Evolutionary conservation across 192 early-diverging fungal genomes (phyloP), one percentile per base, ranked within the genome.

Genomic region (Coemansia sp.): DNA sequence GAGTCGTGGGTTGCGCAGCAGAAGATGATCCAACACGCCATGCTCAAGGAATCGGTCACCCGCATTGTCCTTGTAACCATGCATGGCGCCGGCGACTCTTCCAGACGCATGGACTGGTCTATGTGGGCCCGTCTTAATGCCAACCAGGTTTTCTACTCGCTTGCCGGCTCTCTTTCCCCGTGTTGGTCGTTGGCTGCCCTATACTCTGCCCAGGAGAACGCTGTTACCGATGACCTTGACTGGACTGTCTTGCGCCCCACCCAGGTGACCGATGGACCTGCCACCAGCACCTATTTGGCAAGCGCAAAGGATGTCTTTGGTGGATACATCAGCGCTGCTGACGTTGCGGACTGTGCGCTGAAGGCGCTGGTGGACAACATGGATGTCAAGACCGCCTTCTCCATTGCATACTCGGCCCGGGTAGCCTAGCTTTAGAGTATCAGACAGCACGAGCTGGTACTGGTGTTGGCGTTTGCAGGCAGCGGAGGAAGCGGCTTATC

Each of bases 311-410:
- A 77, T 44, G 57, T 77, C 1, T 77, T 67, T 56, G 74, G 74
- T n/a, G 74, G 74, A 0, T 63, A 62, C 29, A 71, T 77, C 15
- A 59, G 60, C 23, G 38, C 23, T 1, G 64, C 64, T 0, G 74
- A 77, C 37, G 74, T 77, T 3, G 68, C 58, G 2, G 65, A 77
- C 36, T 77, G 74, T 29, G 62, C 65, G 0, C 52, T 77, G 1
- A 70, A 77, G 44, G 74, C 74, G 0, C 56, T 77, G 27, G 68
- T 71, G 14, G 59, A 71, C 29, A 48, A 64, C 15, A 77, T 77
- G 74, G 74, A 77, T 33, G 31, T 64, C 52, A 61, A 57, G 0
- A 61, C 67, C 17, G 58, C 56, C 0, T 77, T 77, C 50, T 77
- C 74, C 15, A 58, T 77, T 10, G 74, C 74, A 0, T 77, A 77